Percentiles rank a stretch among this genome's conserved stretches.
Conservation (phyloP, 805 yeast genomes). For the Hanseniaspora nectarophila region DNA sequence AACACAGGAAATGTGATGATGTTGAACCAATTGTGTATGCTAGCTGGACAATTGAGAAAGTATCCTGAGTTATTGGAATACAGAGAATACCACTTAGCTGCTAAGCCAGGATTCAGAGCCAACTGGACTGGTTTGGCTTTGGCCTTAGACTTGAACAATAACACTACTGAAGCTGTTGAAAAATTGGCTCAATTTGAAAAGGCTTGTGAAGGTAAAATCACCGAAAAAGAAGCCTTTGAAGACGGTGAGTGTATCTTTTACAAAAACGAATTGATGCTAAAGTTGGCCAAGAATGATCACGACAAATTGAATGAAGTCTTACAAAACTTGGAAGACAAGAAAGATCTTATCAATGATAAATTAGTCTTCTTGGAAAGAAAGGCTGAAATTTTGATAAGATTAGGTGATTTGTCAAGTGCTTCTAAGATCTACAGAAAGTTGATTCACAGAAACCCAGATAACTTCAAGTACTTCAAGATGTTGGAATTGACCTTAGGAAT, state of each 20-base stretch:
- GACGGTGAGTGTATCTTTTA: slow-evolving; percentile 70
- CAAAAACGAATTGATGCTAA: slow-evolving; percentile 54
- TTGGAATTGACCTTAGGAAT: slow-evolving; percentile 55
- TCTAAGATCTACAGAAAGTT: slow-evolving; percentile 54
- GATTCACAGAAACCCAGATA: slow-evolving; percentile 77
- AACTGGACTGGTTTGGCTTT: slow-evolving; percentile 84
- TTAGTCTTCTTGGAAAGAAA: slow-evolving; percentile 51
- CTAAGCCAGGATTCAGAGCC: slow-evolving; percentile 70
- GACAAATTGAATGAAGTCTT: slow-evolving; percentile 46
- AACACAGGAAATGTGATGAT: slow-evolving; percentile 60
- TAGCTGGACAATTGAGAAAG: slow-evolving; percentile 73
- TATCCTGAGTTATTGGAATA: slow-evolving; percentile 49
- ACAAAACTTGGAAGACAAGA: slow-evolving; percentile 43
- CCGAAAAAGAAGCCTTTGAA: slow-evolving; percentile 58
- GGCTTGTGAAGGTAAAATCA: slow-evolving; percentile 53
- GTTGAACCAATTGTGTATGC: slow-evolving; percentile 65
- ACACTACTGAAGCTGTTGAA: slow-evolving; percentile 54
- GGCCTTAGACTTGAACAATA: slow-evolving; percentile 67
- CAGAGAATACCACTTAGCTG: slow-evolving; percentile 56
- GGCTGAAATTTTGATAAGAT: slow-evolving; percentile 49
- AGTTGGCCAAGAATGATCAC: slow-evolving; percentile 27
- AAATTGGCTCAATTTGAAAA: slow-evolving; percentile 68
- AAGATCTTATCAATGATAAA: slow-evolving; percentile 45
- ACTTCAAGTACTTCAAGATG: slow-evolving; percentile 48
- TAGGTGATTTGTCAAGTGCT: slow-evolving; percentile 53